These are phyloP conservation scores for Penicillium concentricum DNA, from an alignment of 2,329 filamentous ascomycete species.

Conservation along the genomic window DNA sequence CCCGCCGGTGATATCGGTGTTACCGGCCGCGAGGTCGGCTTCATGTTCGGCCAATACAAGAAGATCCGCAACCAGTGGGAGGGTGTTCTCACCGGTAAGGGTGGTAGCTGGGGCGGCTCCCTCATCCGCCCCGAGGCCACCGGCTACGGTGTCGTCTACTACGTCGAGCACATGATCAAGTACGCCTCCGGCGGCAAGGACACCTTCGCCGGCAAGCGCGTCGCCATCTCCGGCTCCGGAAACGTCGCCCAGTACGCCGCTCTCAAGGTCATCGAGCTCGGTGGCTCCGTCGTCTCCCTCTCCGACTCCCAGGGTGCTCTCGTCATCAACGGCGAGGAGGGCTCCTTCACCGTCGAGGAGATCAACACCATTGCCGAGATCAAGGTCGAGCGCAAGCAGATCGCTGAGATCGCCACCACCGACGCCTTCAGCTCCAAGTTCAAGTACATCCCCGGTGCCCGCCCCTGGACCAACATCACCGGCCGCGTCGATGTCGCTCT, in stretches of 20 bases:
- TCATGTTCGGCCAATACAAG: slow-evolving; percentile 92
- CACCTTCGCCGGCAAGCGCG: slow-evolving; percentile 83
- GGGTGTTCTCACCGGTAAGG: slow-evolving; percentile 95
- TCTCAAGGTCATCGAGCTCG: slow-evolving; percentile 93
- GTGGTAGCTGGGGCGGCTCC: slow-evolving; percentile 84
- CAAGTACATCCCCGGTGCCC: slow-evolving; percentile 81
- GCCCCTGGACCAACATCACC: slow-evolving; percentile 82
- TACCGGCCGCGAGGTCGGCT: slow-evolving; percentile 86
- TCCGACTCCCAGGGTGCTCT: slow-evolving; percentile 88
- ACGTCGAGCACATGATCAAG: slow-evolving; percentile 92
- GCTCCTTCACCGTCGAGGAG: slow-evolving; percentile 73
- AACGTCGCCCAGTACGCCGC: slow-evolving; percentile 98
- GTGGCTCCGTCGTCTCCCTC: slow-evolving; percentile 85
- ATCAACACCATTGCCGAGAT: slow-evolving; percentile 75
- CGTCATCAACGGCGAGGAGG: slow-evolving; percentile 67
- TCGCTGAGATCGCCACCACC: slow-evolving; percentile 66
- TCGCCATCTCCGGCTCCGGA: slow-evolving; percentile 93
- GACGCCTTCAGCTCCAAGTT: slow-evolving; percentile 60
- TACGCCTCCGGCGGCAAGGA: slow-evolving; percentile 77
- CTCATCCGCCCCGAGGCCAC: slow-evolving; percentile 96
- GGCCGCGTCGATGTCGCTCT: slow-evolving; percentile 87
- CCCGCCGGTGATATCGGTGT: slow-evolving; percentile 97
- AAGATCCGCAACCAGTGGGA: slow-evolving; percentile 87
- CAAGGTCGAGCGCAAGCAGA: slow-evolving; percentile 82
- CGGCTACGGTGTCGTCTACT: slow-evolving; percentile 94